Evolutionary conservation across 148 eudicot species (phyloP).

Genomic region (Dianthus caryophyllus): DNA sequence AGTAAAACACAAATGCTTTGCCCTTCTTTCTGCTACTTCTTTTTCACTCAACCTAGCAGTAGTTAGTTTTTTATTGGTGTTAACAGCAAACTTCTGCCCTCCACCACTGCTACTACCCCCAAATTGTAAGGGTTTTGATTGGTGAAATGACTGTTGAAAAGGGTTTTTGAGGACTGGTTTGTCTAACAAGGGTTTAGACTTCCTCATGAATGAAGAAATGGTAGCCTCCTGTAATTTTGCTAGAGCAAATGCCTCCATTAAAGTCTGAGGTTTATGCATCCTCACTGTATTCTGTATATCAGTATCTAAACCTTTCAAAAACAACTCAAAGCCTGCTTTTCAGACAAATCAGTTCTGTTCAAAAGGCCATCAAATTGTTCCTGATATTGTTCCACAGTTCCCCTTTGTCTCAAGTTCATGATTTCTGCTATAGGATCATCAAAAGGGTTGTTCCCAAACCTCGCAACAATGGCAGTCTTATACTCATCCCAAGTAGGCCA

Average conservation of each 20-base stretch:
- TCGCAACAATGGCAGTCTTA: neutral
- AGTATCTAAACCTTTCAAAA: neutral
- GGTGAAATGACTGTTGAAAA: neutral
- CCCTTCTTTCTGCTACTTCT: neutral
- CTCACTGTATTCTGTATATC: neutral
- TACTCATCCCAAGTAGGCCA: conserved; percentile 2
- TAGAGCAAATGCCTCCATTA: neutral
- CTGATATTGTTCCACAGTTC: neutral
- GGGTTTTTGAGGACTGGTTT: no score
- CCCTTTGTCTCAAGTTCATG: neutral
- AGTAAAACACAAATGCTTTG: neutral
- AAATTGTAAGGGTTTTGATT: neutral
- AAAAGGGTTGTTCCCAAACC: neutral
- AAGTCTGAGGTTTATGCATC: neutral
- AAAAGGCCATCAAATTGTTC: neutral
- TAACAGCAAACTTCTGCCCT: no score
- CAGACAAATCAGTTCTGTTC: neutral
- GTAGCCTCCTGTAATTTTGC: neutral
- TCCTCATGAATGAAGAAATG: neutral
- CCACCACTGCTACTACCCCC: no score
- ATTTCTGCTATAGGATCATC: conserved; percentile 1
- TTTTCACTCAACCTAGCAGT: neutral
- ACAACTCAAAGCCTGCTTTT: neutral
- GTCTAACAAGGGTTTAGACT: no score
- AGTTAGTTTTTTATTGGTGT: neutral